Percentiles rank a stretch among this genome's conserved stretches.
phyloP scores from a whole-genome alignment of 768 basidiomycete genomes.

The Lentinula detonsa region DNA sequence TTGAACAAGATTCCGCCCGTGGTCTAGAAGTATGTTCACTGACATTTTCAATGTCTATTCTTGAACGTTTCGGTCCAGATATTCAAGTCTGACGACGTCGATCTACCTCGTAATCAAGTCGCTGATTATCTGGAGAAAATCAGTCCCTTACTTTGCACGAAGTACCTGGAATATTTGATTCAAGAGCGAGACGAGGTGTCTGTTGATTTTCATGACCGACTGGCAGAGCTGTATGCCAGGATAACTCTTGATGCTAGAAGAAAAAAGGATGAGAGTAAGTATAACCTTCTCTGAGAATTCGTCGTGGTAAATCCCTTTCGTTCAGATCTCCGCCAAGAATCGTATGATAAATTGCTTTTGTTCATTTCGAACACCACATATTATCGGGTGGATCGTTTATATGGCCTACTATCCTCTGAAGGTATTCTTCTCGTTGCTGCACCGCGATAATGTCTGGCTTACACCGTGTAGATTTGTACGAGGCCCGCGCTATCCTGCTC shows the following conservation, averaged over 20 bases:
- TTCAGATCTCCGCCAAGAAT: conserved; percentile 40
- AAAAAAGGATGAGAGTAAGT: conserved; percentile 51
- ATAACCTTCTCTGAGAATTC: neutral
- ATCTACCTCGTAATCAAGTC: conserved; percentile 74
- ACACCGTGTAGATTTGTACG: conserved; percentile 61
- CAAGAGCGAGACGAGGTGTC: conserved; percentile 63
- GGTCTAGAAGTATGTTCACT: conserved; percentile 59
- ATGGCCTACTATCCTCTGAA: conserved; percentile 75
- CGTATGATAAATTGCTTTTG: conserved; percentile 64
- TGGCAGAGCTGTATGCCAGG: conserved; percentile 81
- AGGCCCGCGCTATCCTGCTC: conserved; percentile 87
- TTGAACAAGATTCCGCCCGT: conserved; percentile 64
- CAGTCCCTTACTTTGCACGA: conserved; percentile 59
- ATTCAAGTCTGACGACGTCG: conserved; percentile 92
- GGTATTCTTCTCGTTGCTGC: conserved; percentile 36
- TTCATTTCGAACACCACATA: conserved; percentile 69
- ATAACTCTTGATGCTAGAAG: conserved; percentile 57
- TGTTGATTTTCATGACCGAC: conserved; percentile 75
- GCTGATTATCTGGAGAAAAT: conserved; percentile 74
- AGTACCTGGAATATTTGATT: conserved; percentile 85
- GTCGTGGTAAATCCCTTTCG: neutral
- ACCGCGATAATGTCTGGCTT: neutral
- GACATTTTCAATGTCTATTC: neutral
- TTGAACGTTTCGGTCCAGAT: conserved; percentile 45
- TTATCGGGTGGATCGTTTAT: conserved; percentile 75